These are phyloP conservation scores for Anaeramoeba flamelloides DNA, from an alignment of 78 protist species.

Conservation along the genomic window DNA sequence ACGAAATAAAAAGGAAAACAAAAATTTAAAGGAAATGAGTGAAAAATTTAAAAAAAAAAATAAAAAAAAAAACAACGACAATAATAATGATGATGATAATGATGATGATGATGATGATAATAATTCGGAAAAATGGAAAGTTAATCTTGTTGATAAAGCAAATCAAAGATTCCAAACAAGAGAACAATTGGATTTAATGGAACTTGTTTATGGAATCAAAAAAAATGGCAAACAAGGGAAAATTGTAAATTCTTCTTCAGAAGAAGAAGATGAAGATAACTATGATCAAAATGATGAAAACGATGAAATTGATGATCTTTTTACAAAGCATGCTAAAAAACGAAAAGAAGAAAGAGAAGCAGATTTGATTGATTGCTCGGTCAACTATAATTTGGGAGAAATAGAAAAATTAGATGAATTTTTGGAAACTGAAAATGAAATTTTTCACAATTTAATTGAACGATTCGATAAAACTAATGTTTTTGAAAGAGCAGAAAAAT, in stretches of 20 bases:
- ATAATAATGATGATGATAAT: constrained; percentile 17
- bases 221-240: not conserved
- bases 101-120: not conserved
- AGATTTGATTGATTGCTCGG: no score
- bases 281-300: not conserved
- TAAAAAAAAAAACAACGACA: constrained; percentile 20
- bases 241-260: not conserved
- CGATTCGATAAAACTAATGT: no score
- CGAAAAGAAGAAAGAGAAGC: no score
- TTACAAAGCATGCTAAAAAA: no score
- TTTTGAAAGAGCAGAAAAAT: no score
- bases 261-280: not conserved
- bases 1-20: not conserved
- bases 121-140: not conserved
- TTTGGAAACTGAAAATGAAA: no score
- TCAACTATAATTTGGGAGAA: no score
- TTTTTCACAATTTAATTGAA: no score
- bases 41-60: constrained; percentile 24
- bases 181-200: not conserved
- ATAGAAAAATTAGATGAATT: no score
- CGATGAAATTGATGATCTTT: not conserved
- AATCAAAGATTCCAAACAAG: not conserved
- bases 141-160: not conserved
- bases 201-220: not conserved
- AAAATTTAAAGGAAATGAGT: constrained; percentile 20